Base-by-base conservation (phyloP, 1,284 basidiomycete species). In the Ustilago nuda region DNA sequence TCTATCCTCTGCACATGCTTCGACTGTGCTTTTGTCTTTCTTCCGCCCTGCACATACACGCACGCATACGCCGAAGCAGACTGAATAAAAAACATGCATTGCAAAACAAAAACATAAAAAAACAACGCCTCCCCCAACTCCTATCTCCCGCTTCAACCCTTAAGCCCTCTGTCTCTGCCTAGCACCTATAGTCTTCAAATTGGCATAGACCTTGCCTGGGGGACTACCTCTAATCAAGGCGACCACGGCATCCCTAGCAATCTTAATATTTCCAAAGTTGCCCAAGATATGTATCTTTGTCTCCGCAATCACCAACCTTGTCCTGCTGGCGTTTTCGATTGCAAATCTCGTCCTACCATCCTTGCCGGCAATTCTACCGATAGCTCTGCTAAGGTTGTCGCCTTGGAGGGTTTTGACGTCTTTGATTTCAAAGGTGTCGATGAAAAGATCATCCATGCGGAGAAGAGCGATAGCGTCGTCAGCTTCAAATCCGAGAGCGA, bases 331-430 rank as follows among this genome's bases (percentile, higher is more conserved):
- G 83, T 99, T 99, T 88, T 99, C 96, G 65, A 99, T 98, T 0
- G 96, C 96, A 87, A 98, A 98, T 85, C 98, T 94, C 3, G 96
- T 98, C 87, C 97, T 95, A 55, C 96, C 96, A 76, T 98, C 94
- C 86, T 99, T 95, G 11, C 96, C 96, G 8, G 96, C 96, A 84
- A 99, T 98, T 79, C 96, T 94, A 50, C 95, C 96, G 69, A 99
- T 98, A 12, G 96, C 96, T 76, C 96, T 92, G 17, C 93, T 93
- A 12, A 99, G 88, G 86, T 99, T 97, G 84, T 99, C 97, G 2
- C 96, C 96, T 75, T 98, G 95, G 4, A 99, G 89, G 0, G 94
- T 97, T 88, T 99, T 99, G 66, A 99, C 95, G 82, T 99, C 96
- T 87, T 98, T 99, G 87, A 99, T 95, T 87, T 99, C 84, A 81